Evolutionary conservation across 176 grass and related monocot species (phyloP), one percentile per base, ranked within the genome.

Genomic region (Metroxylon sagu): DNA sequence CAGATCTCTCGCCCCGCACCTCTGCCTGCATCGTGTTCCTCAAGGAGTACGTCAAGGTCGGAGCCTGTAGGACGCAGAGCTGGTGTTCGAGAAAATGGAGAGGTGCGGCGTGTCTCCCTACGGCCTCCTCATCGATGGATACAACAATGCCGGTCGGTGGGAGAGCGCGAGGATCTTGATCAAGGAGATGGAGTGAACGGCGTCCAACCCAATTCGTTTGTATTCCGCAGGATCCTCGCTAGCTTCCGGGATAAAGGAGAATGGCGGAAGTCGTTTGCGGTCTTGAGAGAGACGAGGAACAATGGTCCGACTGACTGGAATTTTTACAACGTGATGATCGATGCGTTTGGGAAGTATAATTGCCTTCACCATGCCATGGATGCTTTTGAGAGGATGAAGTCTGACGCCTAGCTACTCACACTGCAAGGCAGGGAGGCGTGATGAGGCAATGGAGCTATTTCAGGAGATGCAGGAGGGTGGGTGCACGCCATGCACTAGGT

Each of bases 321-420:
- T 81, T 97, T 97, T 67, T 97, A 97, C 79, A 97, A 88, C 39
- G 76, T 91, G 48, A 91, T 97, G 92, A 91, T 97, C 7, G 87
- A 97, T 68, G 79, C 87, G 25, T 91, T 97, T 82, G 92, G 92
- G 4, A 97, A 88, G 65, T 81, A 97, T 67, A 97, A 97, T 65
- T 85, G 81, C 57, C 85, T 97, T 67, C 73, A 77, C 16, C 84
- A 97, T 52, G 92, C 87, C 23, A 76, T 88, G 71, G 92, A 97
- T 78, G 84, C 81, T 0, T 97, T 97, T 67, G 73, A 82, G 62
- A 71, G 77, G 79, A 97, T 97, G 92, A 68, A 65, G 18, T 58
- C 53, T 61, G 87, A 97, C 92, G 25, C 65, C 91, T n/a, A 87
- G 91, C 54, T 72, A 90, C 73, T 69, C 75, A 2, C 87, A 97